Base-by-base conservation (phyloP, 306 rosid species). In the Begonia peltatifolia region DNA sequence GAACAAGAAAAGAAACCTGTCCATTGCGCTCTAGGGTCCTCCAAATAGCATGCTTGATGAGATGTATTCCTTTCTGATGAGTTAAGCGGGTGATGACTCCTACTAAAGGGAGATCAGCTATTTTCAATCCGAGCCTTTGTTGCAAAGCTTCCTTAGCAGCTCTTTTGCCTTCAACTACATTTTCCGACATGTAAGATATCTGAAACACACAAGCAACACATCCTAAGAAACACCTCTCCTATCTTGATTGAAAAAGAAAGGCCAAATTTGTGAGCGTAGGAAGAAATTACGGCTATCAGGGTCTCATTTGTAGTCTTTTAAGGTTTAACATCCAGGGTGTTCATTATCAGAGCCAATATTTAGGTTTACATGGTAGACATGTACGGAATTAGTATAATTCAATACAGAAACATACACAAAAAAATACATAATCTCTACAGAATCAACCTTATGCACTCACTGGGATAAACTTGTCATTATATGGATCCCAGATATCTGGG, bases 11-110 rank as follows among this genome's bases (percentile, higher is more conserved):
- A 38, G 25, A 11, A 55, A 92, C 99, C 99, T 92, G 96, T 68
- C 96, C 99, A 54, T 73, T 77, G 38, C 93, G 83, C 46, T 83
- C 96, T 60, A 92, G 69, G 68, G 88, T 74, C 50, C 62, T 84
- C 81, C 65, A 41, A 47, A 92, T 79, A 59, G 96, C 93, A 65
- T 86, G 96, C 69, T 81, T 86, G 74, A 92, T 92, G 65, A 92
- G 99, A 75, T 92, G 93, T 59, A 86, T 92, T 76, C 99, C 99
- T 80, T 92, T 92, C 66, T 92, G 99, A 53, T 83, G 88, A 64
- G 99, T 92, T 71, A 92, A 62, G 62, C 99, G 87, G 58, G 84
- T 62, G 63, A 92, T 81, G 53, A 92, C 63, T 61, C 99, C 96
- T 8, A 92, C 77, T 47, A 86, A 60, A 58, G 99, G 99, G 60